Base-by-base conservation (phyloP, 306 rosid species). In the Trifolium repens region DNA sequence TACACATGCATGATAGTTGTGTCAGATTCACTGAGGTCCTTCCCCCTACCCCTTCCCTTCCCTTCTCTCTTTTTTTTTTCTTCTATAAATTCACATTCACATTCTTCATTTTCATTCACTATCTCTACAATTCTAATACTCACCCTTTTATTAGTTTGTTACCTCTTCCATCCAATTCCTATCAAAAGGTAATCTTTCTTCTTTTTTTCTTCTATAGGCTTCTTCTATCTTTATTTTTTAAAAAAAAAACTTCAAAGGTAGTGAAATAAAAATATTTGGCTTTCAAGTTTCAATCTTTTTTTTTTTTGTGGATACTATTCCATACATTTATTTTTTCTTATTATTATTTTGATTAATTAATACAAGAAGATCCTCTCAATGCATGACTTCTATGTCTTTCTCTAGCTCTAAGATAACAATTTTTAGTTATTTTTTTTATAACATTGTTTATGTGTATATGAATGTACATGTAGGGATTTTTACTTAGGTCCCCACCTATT, bases 1-100 rank as follows among this genome's bases (percentile, higher is more conserved):
- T 92, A 84, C 96, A 85, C 87, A 85, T 88, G 88, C 91, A 94
- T 91, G 96, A 94, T 94, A 87, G 88, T 86, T 87, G 89, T 87
- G 98, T 91, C 96, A 92, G 93, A 87, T 7, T 39, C 89, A 91
- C 87, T 30, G 34, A 30, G 35, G 85, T 84, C 86, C 79, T 89
- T 85, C 71, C 39, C 80, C 63, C 57, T 47, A 43, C 7, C 17
- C 17, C 4, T 32, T 14, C 15, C 17, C 47, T n/a, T 53, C 37
- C 19, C 19, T 17, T 17, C 19, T 17, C 19, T 17, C 19, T 17
- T 17, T 42, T 13, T 30, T 7, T 58, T n/a, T 37, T 14, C 19
- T 67, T 67, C 91, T 94, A 94, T 92, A 94, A 91, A 91, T 94
- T 88, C 52, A 71, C 83, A 65, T 49, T 67, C 72, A 55, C 87